Conservation (phyloP, 495 filamentous ascomycete genomes). For the Annulohypoxylon bovei region DNA sequence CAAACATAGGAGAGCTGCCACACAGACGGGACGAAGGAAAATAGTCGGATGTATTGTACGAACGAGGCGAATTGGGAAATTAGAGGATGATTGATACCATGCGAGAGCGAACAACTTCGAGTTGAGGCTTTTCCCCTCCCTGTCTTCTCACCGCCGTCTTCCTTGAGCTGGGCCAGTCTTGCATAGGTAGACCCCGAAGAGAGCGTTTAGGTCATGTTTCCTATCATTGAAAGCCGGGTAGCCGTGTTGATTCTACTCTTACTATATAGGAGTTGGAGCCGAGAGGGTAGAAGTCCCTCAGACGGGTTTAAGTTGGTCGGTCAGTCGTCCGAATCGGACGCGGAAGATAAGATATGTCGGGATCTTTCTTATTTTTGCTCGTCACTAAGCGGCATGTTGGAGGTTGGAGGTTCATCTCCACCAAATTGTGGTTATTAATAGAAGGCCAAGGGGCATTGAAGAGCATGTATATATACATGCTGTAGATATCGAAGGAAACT, state of each 20-base stretch:
- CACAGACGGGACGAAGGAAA: background rate
- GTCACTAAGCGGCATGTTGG: conserved; percentile 7
- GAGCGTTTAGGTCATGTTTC: conserved; percentile 1
- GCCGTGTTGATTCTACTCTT: background rate
- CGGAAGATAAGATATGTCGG: background rate
- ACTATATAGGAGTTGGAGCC: background rate
- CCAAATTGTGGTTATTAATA: conserved; percentile 16
- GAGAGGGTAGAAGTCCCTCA: background rate
- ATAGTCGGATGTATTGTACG: background rate
- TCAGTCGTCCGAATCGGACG: background rate
- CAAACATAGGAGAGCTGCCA: conserved; percentile 24
- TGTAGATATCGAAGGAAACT: conserved; percentile 8
- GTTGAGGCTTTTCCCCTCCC: conserved; percentile 9
- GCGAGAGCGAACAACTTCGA: conserved; percentile 23
- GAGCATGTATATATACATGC: background rate
- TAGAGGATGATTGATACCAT: conserved; percentile 40
- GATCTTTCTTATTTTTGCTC: background rate
- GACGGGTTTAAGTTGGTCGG: background rate
- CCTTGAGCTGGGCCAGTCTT: conserved; percentile 10
- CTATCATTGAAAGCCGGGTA: background rate
- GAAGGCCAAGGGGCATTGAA: conserved; percentile 4
- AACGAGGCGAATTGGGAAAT: background rate
- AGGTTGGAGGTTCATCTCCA: background rate
- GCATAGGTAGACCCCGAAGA: conserved; percentile 6
- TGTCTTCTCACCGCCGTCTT: conserved; percentile 9